Evolutionary conservation across 2,329 filamentous ascomycete species (phyloP), one percentile per base, ranked within the genome.

Genomic region (Cercospora sojina): DNA sequence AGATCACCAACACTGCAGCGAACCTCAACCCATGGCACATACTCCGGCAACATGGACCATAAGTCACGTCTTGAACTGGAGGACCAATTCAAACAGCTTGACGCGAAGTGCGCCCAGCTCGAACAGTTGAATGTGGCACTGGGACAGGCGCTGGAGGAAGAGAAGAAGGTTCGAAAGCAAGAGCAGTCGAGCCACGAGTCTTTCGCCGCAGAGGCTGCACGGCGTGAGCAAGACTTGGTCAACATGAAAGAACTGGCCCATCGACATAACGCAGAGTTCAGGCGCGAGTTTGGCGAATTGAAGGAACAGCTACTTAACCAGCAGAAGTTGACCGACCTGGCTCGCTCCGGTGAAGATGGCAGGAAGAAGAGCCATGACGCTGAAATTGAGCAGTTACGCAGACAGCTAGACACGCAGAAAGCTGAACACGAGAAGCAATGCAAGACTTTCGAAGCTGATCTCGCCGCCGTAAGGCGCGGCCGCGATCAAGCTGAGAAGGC

Each of bases 51-150:
- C n/a, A 13, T 31, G 29, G 62, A 69, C 29, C 59, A 68, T 12
- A 62, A 68, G 61, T 65, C 62, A 49, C 64, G 67, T 7, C 31
- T 65, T 12, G 70, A 72, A 10, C 29, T 75, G 32, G 70, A 72
- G 32, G 55, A 64, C 9, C 71, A 74, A 60, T 58, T 74, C 31
- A 63, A 70, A 23, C 64, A 71, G 27, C 59, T 76, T 20, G 69
- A 71, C n/a, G 66, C 53, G 5, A 73, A 72, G 35, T 74, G 72
- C 31, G 61, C 71, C 27, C 72, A 75, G 61, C 70, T 74, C 9
- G 70, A 75, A 47, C 65, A 71, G n/a, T 64, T 75, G 59, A 77
- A 74, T 27, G 65, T 61, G 18, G 68, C 69, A 5, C 66, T 73
- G 18, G 71, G 67, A 29, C 66, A 72, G 29, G 72, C 71, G 7